A percentile compares a stretch with the other conserved stretches of the same genome.
Evolutionary conservation across 1,139 yeast species (phyloP).

Genomic region (Candida anutae): DNA sequence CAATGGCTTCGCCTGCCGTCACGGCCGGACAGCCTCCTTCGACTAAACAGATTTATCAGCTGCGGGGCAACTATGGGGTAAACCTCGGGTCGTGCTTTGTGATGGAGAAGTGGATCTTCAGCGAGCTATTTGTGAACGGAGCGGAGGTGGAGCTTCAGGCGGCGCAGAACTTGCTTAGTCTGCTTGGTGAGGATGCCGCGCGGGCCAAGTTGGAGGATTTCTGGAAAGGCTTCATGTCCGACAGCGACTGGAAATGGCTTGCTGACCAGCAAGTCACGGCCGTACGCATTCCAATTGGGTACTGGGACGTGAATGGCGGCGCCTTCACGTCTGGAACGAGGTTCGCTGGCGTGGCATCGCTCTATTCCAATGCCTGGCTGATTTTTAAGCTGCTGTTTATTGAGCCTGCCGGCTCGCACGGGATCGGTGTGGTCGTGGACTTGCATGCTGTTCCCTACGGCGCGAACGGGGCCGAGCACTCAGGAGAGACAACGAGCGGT

Average conservation of each 20-base stretch:
- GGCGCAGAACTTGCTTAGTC: constrained; percentile 38
- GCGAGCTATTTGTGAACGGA: constrained; percentile 45
- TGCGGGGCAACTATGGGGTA: constrained; percentile 73
- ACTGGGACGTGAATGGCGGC: constrained; percentile 77
- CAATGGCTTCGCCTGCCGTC: constrained; percentile 21
- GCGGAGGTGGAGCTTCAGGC: constrained; percentile 70
- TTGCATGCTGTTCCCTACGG: constrained; percentile 90
- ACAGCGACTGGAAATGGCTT: constrained; percentile 77
- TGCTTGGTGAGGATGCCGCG: constrained; percentile 49
- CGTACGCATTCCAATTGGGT: constrained; percentile 82
- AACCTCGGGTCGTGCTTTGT: constrained; percentile 83
- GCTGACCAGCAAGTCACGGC: constrained; percentile 59
- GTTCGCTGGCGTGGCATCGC: constrained; percentile 43
- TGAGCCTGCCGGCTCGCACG: constrained; percentile 43
- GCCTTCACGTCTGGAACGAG: constrained; percentile 50
- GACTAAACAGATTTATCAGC: constrained; percentile 49
- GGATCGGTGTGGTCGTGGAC: constrained; percentile 74
- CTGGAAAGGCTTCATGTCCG: constrained; percentile 59
- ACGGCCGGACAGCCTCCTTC: constrained; percentile 31
- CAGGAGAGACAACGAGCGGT: constrained; percentile 54
- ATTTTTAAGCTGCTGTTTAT: constrained; percentile 43
- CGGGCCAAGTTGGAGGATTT: constrained; percentile 52
- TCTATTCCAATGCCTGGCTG: constrained; percentile 69
- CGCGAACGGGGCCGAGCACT: constrained; percentile 77
- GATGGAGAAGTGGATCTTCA: constrained; percentile 69